phyloP scores from a whole-genome alignment of 139 green algal species.

The Bryopsis sp. region DNA sequence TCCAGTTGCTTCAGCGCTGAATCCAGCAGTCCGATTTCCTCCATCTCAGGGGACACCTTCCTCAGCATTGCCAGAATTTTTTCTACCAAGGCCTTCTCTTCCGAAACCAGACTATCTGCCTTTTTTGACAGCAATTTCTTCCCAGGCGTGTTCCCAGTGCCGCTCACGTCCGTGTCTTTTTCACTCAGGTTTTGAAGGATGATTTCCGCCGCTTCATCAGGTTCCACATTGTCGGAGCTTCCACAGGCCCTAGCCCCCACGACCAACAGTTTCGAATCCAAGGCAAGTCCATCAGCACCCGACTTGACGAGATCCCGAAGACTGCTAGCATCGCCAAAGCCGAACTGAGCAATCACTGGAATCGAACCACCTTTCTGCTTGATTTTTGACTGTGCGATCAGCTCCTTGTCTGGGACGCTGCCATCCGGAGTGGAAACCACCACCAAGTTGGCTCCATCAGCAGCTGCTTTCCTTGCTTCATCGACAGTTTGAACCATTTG shows the following conservation, averaged over 20 bases:
- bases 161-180: not conserved
- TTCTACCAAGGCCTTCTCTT: constrained; percentile 21
- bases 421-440: constrained; percentile 29
- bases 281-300: too few species aligned
- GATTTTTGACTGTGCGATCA: not conserved
- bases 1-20: constrained; percentile 63
- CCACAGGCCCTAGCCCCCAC: too few species aligned
- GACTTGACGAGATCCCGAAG: not conserved
- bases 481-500: constrained; percentile 32
- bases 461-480: constrained; percentile 48
- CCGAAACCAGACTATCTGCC: constrained; percentile 4
- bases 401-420: not conserved
- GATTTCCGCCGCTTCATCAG: too few species aligned
- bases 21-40: constrained; percentile 11
- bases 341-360: constrained; percentile 14
- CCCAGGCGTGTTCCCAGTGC: too few species aligned
- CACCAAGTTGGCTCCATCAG: constrained; percentile 72
- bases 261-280: too few species aligned
- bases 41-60: constrained; percentile 7
- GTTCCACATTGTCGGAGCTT: too few species aligned
- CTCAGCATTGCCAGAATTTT: constrained; percentile 17
- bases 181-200: constrained; percentile 1
- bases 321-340: not conserved
- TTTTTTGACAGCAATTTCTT: too few species aligned
- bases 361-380: constrained; percentile 15